Conservation (phyloP, 2,329 filamentous ascomycete species). For the Penicillium concentricum region DNA sequence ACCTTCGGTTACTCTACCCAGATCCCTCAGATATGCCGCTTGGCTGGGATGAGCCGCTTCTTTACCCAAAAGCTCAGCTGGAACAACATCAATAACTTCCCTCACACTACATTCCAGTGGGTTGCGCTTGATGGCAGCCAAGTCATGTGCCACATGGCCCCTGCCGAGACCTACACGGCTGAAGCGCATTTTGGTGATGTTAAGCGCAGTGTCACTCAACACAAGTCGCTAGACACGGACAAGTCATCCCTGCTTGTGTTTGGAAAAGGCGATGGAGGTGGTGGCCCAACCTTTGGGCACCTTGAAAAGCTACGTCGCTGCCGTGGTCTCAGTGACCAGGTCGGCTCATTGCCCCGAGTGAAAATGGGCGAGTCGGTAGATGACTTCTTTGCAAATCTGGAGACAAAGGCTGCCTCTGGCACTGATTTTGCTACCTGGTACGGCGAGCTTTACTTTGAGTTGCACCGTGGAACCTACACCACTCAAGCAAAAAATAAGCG, state of each 20-base stretch:
- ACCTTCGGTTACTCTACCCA: constrained; percentile 98
- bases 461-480: constrained; percentile 95
- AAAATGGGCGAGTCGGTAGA: constrained; percentile 89
- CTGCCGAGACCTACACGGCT: constrained; percentile 91
- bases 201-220: constrained; percentile 80
- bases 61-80: constrained; percentile 98
- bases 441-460: constrained; percentile 95
- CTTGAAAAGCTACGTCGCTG: constrained; percentile 91
- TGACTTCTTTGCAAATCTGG: constrained; percentile 84
- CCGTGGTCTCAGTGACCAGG: constrained; percentile 85
- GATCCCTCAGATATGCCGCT: constrained; percentile 85
- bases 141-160: constrained; percentile 96
- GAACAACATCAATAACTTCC: constrained; percentile 99
- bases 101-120: constrained; percentile 99
- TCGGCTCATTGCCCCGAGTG: constrained; percentile 78
- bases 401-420: constrained; percentile 68
- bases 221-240: constrained; percentile 95
- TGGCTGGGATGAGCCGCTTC: constrained; percentile 95
- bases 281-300: constrained; percentile 89
- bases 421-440: constrained; percentile 91
- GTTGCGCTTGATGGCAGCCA: constrained; percentile 93
- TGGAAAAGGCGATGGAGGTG: constrained; percentile 93
- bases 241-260: constrained; percentile 88
- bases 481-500: constrained; percentile 97
- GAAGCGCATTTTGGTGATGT: constrained; percentile 94